Evolutionary conservation across 495 filamentous ascomycete species (phyloP).

Genomic region (Talaromyces thailandensis): DNA sequence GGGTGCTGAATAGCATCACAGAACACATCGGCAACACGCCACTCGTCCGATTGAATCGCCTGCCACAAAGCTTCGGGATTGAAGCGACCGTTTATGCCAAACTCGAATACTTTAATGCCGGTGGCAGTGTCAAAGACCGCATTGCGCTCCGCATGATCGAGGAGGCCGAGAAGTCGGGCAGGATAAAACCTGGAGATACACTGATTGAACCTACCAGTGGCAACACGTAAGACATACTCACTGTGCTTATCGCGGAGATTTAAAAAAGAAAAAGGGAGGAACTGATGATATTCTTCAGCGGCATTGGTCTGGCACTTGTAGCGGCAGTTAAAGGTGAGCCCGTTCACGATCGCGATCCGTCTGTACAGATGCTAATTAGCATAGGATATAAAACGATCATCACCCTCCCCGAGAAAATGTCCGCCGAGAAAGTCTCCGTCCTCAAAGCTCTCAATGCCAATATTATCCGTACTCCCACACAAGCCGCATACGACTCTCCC

Average conservation of each 20-base stretch:
- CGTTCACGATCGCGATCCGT: not conserved
- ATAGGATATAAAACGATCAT: conserved; percentile 91
- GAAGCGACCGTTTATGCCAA: conserved; percentile 90
- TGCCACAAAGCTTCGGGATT: conserved; percentile 84
- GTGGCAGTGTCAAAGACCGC: conserved; percentile 94
- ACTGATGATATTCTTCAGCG: conserved; percentile 37
- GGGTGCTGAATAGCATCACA: conserved; percentile 49
- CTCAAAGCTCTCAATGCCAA: conserved; percentile 88
- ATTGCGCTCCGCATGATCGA: conserved; percentile 98
- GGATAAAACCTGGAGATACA: conserved; percentile 95
- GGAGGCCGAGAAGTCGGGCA: conserved; percentile 79
- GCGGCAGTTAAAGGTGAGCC: conserved; percentile 74
- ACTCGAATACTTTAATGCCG: conserved; percentile 93
- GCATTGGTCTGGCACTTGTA: conserved; percentile 90
- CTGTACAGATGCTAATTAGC: not conserved
- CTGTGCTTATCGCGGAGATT: not conserved
- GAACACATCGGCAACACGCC: conserved; percentile 91
- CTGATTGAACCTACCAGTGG: conserved; percentile 97
- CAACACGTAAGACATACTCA: conserved; percentile 60
- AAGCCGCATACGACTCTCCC: conserved; percentile 87
- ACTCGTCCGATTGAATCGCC: conserved; percentile 80
- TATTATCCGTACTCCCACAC: conserved; percentile 94
- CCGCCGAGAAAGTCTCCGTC: conserved; percentile 91
- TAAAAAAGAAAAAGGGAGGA: too few species aligned
- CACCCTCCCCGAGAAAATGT: conserved; percentile 99